Conservation (phyloP, 2,329 filamentous ascomycete species). For the Pezicula radicicola region DNA sequence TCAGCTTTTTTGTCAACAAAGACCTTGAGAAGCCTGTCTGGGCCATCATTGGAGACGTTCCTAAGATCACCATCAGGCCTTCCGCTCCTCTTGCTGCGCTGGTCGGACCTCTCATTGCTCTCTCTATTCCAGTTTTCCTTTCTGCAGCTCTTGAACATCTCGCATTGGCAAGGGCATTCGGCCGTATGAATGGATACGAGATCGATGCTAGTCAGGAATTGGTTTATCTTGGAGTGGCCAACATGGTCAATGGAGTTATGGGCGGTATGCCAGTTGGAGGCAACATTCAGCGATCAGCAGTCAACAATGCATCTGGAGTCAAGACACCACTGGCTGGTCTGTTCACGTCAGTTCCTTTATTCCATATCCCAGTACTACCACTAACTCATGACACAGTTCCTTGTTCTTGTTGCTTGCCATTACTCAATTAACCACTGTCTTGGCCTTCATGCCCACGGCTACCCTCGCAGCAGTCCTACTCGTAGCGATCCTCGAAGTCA, state of each 20-base stretch:
- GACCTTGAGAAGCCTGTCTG: conserved; percentile 35
- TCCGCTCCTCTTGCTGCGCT: conserved; percentile 43
- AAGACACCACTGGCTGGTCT: conserved; percentile 57
- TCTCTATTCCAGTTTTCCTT: conserved; percentile 55
- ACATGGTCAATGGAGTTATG: conserved; percentile 63
- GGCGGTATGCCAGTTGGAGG: conserved; percentile 60
- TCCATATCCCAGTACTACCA: conserved; percentile 60
- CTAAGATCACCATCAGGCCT: conserved; percentile 50
- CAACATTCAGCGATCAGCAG: conserved; percentile 64
- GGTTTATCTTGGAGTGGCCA: conserved; percentile 58
- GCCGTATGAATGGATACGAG: conserved; percentile 56
- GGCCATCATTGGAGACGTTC: conserved; percentile 50
- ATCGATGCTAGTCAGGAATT: conserved; percentile 64
- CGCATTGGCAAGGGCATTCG: conserved; percentile 61
- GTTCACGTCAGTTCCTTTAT: conserved; percentile 45
- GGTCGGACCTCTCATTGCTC: conserved; percentile 48
- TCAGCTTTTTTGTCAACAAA: conserved; percentile 65
- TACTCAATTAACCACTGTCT: conserved; percentile 28
- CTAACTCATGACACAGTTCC: conserved; percentile 34
- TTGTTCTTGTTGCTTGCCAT: not conserved
- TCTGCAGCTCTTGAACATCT: conserved; percentile 51
- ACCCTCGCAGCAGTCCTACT: conserved; percentile 60
- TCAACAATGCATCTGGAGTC: conserved; percentile 62
- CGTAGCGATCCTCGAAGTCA: conserved; percentile 8
- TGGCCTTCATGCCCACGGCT: conserved; percentile 65